Evolutionary conservation across 306 rosid genomes (phyloP), one percentile per base, ranked within the genome.

Genomic region (Lathyrus sativus): DNA sequence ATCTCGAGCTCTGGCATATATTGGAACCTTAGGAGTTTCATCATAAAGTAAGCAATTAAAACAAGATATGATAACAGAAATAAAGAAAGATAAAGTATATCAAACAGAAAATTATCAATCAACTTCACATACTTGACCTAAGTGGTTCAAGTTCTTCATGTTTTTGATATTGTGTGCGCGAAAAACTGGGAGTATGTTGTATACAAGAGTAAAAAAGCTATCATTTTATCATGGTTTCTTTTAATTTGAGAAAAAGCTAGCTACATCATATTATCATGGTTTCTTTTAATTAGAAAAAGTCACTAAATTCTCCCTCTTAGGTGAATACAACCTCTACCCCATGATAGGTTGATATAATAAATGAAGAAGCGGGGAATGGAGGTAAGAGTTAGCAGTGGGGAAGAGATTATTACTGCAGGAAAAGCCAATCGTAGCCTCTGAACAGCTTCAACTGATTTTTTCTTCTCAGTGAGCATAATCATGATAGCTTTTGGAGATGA

Each of bases 401-500:
- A 66, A 41, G 62, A 75, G 82, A 78, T 70, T 59, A 76, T 82
- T 90, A 95, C 99, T 1, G 86, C 83, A 4, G 99, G 95, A 74
- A 95, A 95, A 65, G 85, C 80, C 56, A 76, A 70, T n/a, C 88
- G 84, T 53, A 95, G 91, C 75, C 95, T 85, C 76, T 88, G 89
- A 74, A 95, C 95, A 56, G 97, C 90, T 65, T 90, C 96, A 44
- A 71, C 35, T 60, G 96, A 76, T 75, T 70, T 84, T 71, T 75
- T 50, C 79, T 81, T 88, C 26, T 80, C 89, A 5, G 89, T 84
- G 79, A 86, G 87, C 97, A 95, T 88, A 76, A 95, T 81, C 97
- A 95, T 87, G 54, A 95, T 88, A 79, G 97, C 99, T 83, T 95
- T 95, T 4, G 99, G 99, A 37, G 89, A 91, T 46, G 82, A 58